These are phyloP conservation scores for Panellus pusillus DNA, from an alignment of 768 basidiomycete genomes.

Conservation along the genomic window DNA sequence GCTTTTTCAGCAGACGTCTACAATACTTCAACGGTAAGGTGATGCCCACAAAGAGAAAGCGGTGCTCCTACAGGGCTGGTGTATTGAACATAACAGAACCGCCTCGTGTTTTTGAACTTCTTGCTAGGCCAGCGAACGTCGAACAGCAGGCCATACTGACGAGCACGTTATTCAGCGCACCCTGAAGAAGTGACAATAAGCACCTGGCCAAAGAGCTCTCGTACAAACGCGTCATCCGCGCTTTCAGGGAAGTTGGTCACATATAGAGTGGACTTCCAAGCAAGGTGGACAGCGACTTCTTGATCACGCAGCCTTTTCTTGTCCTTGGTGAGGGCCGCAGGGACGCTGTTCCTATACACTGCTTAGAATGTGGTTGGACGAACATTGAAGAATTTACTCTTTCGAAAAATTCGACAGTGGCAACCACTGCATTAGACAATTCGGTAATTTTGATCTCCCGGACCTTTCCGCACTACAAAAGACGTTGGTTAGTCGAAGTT, in stretches of 20 bases:
- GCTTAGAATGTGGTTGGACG: slow-evolving; percentile 4
- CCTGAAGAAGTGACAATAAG: slow-evolving; percentile 17
- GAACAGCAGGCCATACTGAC: slow-evolving; percentile 85
- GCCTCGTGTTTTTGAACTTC: slow-evolving; percentile 86
- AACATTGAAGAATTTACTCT: slow-evolving; percentile 40
- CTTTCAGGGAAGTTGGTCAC: slow-evolving; percentile 94
- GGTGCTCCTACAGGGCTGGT: slow-evolving; percentile 68
- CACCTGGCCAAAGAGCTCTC: slow-evolving; percentile 79
- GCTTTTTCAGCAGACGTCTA: slow-evolving; percentile 72
- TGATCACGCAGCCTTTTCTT: slow-evolving; percentile 79
- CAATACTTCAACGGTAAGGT: neutral
- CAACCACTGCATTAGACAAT: slow-evolving; percentile 60
- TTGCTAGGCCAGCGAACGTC: slow-evolving; percentile 98
- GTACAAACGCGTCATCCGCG: slow-evolving; percentile 73
- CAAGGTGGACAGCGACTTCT: slow-evolving; percentile 84
- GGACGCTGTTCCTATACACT: slow-evolving; percentile 67
- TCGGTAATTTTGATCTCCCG: slow-evolving; percentile 81
- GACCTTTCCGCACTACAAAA: slow-evolving; percentile 74
- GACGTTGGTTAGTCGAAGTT: neutral
- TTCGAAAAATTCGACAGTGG: slow-evolving; percentile 85
- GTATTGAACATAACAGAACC: slow-evolving; percentile 95
- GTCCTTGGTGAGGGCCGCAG: slow-evolving; percentile 89
- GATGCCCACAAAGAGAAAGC: neutral
- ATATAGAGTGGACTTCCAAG: slow-evolving; percentile 93
- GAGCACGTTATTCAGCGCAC: slow-evolving; percentile 1